Percentiles rank a stretch among this genome's conserved stretches.
phyloP scores from a whole-genome alignment of 768 basidiomycete genomes.

The Asterophora parasitica region DNA sequence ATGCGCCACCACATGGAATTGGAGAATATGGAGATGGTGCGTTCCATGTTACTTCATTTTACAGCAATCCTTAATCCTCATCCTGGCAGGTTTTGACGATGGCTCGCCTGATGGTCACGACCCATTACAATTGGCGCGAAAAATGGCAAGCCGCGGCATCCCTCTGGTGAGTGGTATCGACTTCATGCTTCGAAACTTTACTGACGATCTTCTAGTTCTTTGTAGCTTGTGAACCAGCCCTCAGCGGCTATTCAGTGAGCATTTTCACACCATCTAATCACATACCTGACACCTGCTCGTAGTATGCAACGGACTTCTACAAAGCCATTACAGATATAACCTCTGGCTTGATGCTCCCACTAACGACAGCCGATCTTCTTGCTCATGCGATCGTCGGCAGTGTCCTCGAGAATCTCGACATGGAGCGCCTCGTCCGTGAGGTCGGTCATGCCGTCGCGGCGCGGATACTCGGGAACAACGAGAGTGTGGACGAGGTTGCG shows the following conservation, averaged over 20 bases:
- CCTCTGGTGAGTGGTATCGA: constrained; percentile 53
- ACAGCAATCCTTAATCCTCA: constrained; percentile 11
- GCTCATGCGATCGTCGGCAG: constrained; percentile 95
- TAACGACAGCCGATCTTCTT: constrained; percentile 91
- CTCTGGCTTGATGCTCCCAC: constrained; percentile 92
- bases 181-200: constrained; percentile 7
- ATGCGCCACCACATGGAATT: constrained; percentile 96
- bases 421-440: constrained; percentile 94
- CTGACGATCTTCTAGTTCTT: constrained; percentile 63
- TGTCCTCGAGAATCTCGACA: constrained; percentile 95
- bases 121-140: constrained; percentile 79
- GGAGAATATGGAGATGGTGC: constrained; percentile 95
- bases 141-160: constrained; percentile 89
- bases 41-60: constrained; percentile 19
- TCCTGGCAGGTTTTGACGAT: constrained; percentile 72
- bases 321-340: constrained; percentile 90
- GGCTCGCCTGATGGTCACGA: constrained; percentile 94
- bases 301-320: constrained; percentile 94
- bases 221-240: constrained; percentile 97
- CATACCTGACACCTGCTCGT: not conserved
- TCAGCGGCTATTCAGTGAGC: constrained; percentile 85
- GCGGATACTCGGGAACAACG: constrained; percentile 87
- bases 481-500: constrained; percentile 96
- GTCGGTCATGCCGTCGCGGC: constrained; percentile 92
- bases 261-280: constrained; percentile 6